These are phyloP conservation scores for Chlorophyllum brunneum DNA, from an alignment of 768 basidiomycete species.

Conservation along the genomic window DNA sequence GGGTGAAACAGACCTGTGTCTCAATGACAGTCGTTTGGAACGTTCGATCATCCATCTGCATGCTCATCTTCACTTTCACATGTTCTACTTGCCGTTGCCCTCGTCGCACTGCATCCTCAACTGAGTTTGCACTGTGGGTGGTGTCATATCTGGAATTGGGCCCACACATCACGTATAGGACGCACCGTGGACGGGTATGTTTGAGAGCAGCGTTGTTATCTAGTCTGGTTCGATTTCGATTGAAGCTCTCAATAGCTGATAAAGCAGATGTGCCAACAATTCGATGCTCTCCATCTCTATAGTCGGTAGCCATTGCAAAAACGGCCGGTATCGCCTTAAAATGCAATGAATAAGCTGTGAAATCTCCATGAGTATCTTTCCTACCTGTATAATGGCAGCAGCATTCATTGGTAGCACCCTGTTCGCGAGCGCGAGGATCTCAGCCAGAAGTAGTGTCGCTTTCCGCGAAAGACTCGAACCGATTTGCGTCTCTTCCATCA, in stretches of 20 bases:
- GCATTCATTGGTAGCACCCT: slow-evolving; percentile 76
- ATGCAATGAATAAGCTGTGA: not conserved
- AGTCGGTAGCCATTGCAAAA: slow-evolving; percentile 81
- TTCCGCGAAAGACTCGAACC: slow-evolving; percentile 80
- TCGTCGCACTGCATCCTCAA: slow-evolving; percentile 82
- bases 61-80: slow-evolving; percentile 80
- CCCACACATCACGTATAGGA: not conserved
- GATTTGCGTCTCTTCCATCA: slow-evolving; percentile 78
- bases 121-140: slow-evolving; percentile 60
- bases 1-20: slow-evolving; percentile 58
- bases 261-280: slow-evolving; percentile 83
- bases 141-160: not conserved
- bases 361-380: not conserved
- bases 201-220: slow-evolving; percentile 51
- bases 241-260: slow-evolving; percentile 87
- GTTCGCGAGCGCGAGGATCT: slow-evolving; percentile 86
- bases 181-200: slow-evolving; percentile 62
- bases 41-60: slow-evolving; percentile 93
- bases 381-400: slow-evolving; percentile 83
- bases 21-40: slow-evolving; percentile 85
- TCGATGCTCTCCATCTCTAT: slow-evolving; percentile 69
- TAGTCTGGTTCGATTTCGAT: slow-evolving; percentile 77
- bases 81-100: slow-evolving; percentile 91
- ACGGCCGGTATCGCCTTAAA: slow-evolving; percentile 75
- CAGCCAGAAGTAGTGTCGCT: slow-evolving; percentile 87